Base-by-base conservation (phyloP, 768 basidiomycete genomes). In the Macrolepiota dolichaula region DNA sequence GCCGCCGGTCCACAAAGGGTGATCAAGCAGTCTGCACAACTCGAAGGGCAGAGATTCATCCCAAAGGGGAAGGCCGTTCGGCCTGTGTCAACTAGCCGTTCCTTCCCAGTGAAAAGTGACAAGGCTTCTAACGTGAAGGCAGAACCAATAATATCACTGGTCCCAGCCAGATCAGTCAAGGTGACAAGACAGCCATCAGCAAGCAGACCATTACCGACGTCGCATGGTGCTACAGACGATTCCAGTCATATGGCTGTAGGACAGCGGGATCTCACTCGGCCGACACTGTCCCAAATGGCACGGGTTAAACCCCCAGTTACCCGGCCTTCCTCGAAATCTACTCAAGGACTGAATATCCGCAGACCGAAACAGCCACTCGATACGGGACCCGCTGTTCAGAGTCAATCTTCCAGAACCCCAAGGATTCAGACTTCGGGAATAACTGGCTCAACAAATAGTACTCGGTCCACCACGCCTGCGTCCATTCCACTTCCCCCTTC, bases 401-500 rank as follows among this genome's bases (percentile, higher is more conserved):
- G 19, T 6, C 35, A n/a, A 3, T 19, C 22, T 15, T 24, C 40
- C 32, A 27, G 36, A 47, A 24, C 40, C 36, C 6, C 40, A 7
- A 29, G 37, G 25, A 35, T 35, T 9, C 32, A 49, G 22, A 49
- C 59, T 3, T 63, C 62, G 25, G 64, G 63, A 51, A 61, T 59
- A 7, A 24, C 46, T 40, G 46, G 25, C 42, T 55, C 50, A 5
- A 12, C 19, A 29, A 64, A 51, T 2, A 12, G 47, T 24, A 49
- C 12, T 51, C 67, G 69, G 40, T 64, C 71, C 13, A 51, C 67
- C n/a, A 71, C 72, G n/a, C 73, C 77, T 32, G 63, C 69, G 1
- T 65, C 69, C 57, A 65, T 77, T 46, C 72, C 76, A 13, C 69
- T 78, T 50, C 77, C 77, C 29, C 69, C 73, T 12, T 77, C 77